These are phyloP conservation scores for Plasmodium billcollinsi DNA, from an alignment of 169 alveolate genomes.

Conservation along the genomic window DNA sequence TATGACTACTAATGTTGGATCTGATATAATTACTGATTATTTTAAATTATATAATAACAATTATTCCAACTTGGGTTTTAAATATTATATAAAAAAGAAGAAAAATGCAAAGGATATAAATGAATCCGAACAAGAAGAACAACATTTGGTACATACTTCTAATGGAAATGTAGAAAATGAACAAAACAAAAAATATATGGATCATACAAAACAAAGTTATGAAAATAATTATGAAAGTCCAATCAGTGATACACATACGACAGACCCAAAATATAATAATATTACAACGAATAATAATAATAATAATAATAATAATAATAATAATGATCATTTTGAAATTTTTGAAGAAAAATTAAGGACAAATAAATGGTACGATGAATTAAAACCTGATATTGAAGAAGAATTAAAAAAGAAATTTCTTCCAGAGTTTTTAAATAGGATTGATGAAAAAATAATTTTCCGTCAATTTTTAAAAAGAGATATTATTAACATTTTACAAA, in stretches of 20 bases:
- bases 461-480: conserved; percentile 82
- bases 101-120: neutral
- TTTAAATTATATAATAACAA: conserved; percentile 68
- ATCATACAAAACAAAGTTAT: neutral
- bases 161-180: neutral
- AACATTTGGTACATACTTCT: neutral
- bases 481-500: conserved; percentile 79
- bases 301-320: neutral
- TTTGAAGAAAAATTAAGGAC: conserved; percentile 71
- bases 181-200: neutral
- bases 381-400: conserved; percentile 77
- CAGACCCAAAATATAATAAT: neutral
- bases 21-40: conserved; percentile 80
- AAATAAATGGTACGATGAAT: conserved; percentile 72
- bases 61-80: conserved; percentile 58
- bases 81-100: conserved; percentile 28
- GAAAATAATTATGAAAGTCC: conserved; percentile 10
- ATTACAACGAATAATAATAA: neutral
- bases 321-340: neutral
- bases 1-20: conserved; percentile 91
- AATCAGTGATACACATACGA: neutral
- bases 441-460: conserved; percentile 84
- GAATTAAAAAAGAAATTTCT: conserved; percentile 77
- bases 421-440: conserved; percentile 87
- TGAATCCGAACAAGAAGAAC: neutral